phyloP scores from a whole-genome alignment of 768 basidiomycete genomes.

The Mycena epipterygia region DNA sequence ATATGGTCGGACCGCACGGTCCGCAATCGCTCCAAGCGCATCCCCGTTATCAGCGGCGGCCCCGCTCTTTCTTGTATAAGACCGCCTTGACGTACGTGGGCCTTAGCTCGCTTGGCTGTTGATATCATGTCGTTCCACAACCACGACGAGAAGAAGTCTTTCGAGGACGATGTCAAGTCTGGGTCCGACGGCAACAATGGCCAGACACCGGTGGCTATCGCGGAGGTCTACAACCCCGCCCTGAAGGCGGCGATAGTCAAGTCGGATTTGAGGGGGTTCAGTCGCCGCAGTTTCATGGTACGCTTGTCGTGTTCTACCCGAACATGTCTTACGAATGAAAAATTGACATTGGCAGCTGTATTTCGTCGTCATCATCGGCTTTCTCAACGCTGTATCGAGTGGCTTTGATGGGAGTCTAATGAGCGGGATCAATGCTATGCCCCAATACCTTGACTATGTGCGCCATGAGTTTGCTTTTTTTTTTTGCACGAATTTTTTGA shows the following conservation, averaged over 20 bases:
- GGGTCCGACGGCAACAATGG: neutral
- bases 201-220: constrained; percentile 8
- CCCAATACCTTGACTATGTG: constrained; percentile 36
- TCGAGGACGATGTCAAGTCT: constrained; percentile 34
- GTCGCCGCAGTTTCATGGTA: constrained; percentile 37
- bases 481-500: neutral
- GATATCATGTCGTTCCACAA: constrained; percentile 26
- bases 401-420: constrained; percentile 42
- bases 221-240: constrained; percentile 35
- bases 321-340: neutral
- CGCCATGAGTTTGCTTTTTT: neutral
- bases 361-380: constrained; percentile 42
- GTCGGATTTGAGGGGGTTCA: constrained; percentile 30
- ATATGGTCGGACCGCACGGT: neutral
- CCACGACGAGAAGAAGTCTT: constrained; percentile 34
- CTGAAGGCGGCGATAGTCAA: constrained; percentile 30
- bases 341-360: constrained; percentile 36
- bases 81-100: neutral
- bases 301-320: neutral
- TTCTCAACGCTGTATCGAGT: constrained; percentile 39
- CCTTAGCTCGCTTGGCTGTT: neutral
- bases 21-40: constrained; percentile 7
- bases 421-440: constrained; percentile 41
- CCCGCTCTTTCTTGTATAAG: constrained; percentile 15
- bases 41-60: constrained; percentile 1